These are phyloP conservation scores for Acacia crassicarpa DNA, from an alignment of 306 rosid species.

Conservation along the genomic window DNA sequence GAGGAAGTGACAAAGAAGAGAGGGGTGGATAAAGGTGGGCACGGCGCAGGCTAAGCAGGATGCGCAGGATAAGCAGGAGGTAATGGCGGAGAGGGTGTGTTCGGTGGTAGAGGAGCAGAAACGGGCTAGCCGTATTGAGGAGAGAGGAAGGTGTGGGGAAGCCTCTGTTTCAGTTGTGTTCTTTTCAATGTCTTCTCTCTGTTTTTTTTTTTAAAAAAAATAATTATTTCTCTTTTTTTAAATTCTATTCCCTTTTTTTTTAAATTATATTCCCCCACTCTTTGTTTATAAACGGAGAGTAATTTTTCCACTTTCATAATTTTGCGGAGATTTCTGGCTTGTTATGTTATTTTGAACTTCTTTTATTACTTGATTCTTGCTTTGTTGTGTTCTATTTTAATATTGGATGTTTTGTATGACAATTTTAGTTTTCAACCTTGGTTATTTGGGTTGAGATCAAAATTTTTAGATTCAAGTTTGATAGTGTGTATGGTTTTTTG, in stretches of 20 bases:
- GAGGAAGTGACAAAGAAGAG: background rate
- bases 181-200: slow-evolving; percentile 20
- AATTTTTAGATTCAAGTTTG: background rate
- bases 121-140: slow-evolving; percentile 55
- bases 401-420: background rate
- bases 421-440: background rate
- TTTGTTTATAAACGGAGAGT: background rate
- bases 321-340: background rate
- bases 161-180: slow-evolving; percentile 41
- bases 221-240: too few species aligned
- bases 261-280: background rate
- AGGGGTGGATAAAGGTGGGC: background rate
- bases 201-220: background rate
- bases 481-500: background rate
- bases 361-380: background rate
- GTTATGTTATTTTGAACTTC: background rate
- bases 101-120: slow-evolving; percentile 75
- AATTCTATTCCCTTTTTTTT: too few species aligned
- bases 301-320: background rate
- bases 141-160: slow-evolving; percentile 61
- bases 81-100: slow-evolving; percentile 42
- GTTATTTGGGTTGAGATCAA: background rate
- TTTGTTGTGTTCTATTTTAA: background rate
- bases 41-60: slow-evolving; percentile 41
- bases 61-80: slow-evolving; percentile 41